Conservation (phyloP, 1,139 yeast species). For the Yamadazyma triangularis region DNA sequence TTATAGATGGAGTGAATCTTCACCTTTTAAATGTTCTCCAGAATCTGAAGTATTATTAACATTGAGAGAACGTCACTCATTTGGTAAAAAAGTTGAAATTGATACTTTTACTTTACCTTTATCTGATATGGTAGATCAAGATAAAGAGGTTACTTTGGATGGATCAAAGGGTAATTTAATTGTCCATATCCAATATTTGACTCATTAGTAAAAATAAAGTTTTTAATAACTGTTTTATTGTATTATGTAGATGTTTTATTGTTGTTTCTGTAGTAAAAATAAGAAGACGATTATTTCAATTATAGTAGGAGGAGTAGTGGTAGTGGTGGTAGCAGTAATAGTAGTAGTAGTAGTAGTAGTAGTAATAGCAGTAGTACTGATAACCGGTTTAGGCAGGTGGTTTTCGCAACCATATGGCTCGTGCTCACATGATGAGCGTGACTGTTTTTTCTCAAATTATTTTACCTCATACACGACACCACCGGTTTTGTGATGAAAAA, state of each 20-base stretch:
- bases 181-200: conserved; percentile 25
- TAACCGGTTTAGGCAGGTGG: too few relatives aligned
- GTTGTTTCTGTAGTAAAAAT: too few relatives aligned
- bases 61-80: conserved; percentile 64
- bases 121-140: conserved; percentile 28
- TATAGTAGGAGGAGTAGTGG: too few relatives aligned
- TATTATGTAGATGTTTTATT: conserved; percentile 2
- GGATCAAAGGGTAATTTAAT: conserved; percentile 28
- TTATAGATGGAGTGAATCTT: conserved; percentile 60
- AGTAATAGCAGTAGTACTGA: too few relatives aligned
- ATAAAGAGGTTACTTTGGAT: conserved; percentile 23
- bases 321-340: too few relatives aligned
- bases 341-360: too few relatives aligned
- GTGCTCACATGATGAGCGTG: conserved; percentile 11
- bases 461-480: conserved; percentile 4
- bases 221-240: conserved; percentile 1
- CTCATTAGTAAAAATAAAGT: too few relatives aligned
- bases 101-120: conserved; percentile 50
- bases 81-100: conserved; percentile 66
- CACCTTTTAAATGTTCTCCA: conserved; percentile 62
- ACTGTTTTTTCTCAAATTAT: conserved; percentile 10
- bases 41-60: conserved; percentile 56
- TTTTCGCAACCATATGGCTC: too few relatives aligned
- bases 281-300: too few relatives aligned
- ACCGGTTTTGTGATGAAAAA: neutral